These are phyloP conservation scores for Russula sp. DNA, from an alignment of 768 basidiomycete genomes.

Conservation along the genomic window DNA sequence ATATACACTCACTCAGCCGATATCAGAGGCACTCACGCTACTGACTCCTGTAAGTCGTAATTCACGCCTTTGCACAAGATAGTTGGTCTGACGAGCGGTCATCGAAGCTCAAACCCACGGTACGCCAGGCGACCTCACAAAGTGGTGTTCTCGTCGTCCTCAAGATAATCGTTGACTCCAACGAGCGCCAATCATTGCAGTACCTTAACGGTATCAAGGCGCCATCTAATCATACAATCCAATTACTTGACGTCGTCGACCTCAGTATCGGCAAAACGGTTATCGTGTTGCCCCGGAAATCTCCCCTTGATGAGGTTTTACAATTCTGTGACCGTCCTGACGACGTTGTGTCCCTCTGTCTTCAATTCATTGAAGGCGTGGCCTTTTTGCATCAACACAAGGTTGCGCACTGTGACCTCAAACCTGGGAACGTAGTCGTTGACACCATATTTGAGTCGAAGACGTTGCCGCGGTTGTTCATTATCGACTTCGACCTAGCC, in stretches of 20 bases:
- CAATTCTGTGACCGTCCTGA: not conserved
- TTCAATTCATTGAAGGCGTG: slow-evolving; percentile 6
- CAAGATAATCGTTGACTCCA: not conserved
- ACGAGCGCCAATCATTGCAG: not conserved
- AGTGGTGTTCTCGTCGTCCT: not conserved
- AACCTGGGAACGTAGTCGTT: not conserved
- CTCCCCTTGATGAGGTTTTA: slow-evolving; percentile 3
- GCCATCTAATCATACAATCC: not conserved
- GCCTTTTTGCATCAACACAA: slow-evolving; percentile 12
- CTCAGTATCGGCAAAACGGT: not conserved
- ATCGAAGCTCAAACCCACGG: slow-evolving; percentile 3
- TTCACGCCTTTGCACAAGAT: not conserved
- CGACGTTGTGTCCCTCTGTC: not conserved
- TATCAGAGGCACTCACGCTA: not conserved
- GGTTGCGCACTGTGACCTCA: slow-evolving; percentile 6
- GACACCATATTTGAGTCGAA: not conserved
- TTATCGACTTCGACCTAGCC: not conserved
- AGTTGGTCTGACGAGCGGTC: not conserved
- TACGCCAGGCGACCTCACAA: not conserved
- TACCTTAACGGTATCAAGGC: not conserved
- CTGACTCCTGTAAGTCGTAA: not conserved
- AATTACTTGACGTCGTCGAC: slow-evolving; percentile 1
- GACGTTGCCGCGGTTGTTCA: not conserved
- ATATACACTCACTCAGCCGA: not conserved
- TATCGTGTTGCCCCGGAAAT: not conserved